Base-by-base conservation (phyloP, 495 filamentous ascomycete species). In the Neurospora sublineolata region DNA sequence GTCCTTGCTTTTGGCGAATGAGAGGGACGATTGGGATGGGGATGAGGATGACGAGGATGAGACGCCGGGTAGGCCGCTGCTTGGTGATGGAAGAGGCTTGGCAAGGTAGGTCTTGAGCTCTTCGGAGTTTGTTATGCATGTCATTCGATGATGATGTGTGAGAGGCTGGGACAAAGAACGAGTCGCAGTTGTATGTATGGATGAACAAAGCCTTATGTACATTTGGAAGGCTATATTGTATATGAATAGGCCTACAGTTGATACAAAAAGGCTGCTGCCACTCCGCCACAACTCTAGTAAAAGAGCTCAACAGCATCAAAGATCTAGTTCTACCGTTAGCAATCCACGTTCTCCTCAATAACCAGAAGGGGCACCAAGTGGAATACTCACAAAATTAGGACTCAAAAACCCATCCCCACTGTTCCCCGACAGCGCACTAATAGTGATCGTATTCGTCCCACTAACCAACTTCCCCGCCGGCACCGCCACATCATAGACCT, bases 361-460 rank as follows among this genome's bases (percentile, higher is more conserved):
- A 10, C 37, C 38, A 39, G 11, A 1, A 14, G 10, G 11, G 2
- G 37, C 8, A 8, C n/a, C n/a, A 39, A 20, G 1, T 9, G 37
- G 4, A n/a, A 52, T 30, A 84, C 86, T 87, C 76, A 89, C 87
- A 72, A 90, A 81, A 72, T 90, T 90, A 9, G 89, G 89, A 46
- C 82, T 84, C 72, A 91, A 77, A 73, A 84, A 90, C 0, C 77
- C 77, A 37, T 76, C 78, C 2, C 88, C 87, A 18, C 82, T 83
- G 77, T 84, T 90, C 7, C 89, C 89, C 12, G 87, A 89, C 30
- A 86, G 79, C 30, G 86, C 86, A 68, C 73, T 83, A 71, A 91
- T 88, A 3, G 86, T 85, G 30, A 91, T 86, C n/a, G 87, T 90
- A 72, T 91, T 91, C 3, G 72, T 77, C 1, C 89, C 89, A 7